Evolutionary conservation across 140 eudicot genomes (phyloP), one percentile per base, ranked within the genome.

Genomic region (Oenanthe javanica): DNA sequence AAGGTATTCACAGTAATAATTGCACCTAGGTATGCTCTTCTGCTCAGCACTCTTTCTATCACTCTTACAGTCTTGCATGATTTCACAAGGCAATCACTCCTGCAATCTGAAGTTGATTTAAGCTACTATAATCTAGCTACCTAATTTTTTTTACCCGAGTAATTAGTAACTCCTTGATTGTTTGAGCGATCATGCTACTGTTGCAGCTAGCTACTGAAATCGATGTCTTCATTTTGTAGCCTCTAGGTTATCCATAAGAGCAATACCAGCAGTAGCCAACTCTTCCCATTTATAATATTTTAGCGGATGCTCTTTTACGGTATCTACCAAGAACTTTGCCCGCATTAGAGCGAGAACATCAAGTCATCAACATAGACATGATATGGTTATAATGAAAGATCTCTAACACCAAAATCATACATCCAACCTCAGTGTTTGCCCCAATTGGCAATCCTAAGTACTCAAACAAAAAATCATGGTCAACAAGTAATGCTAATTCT

Each of bases 281-380:
- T 94, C 95, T 82, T 90, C 82, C 59, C 97, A 90, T 77, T 86
- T 86, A 81, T 88, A 94, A 82, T 86, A 92, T 77, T 94, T 31
- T 97, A n/a, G 98, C 95, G 43, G 23, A 70, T 49, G 77, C 86
- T 83, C 98, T 78, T 83, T 94, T 91, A 5, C 84, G 79, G n/a
- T 92, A 89, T 83, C 86, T 89, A 64, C 86, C 86, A 59, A 82
- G 3, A 78, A 94, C 79, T 86, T 90, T 70, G 97, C 92, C 27
- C 98, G 94, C 85, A 83, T 88, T 46, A 94, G 81, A 18, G 98
- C 94, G 80, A 90, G 48, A 46, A 49, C 52, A 49, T 49, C 52
- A 42, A 42, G 45, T 42, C 45, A 42, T 42, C 45, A 31, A 31
- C 31, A 31, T 31, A 31, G 31, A 31, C 31, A 31, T 31, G 31